Percentiles rank a stretch among this genome's conserved stretches.
Conservation (phyloP, 805 yeast species). For the Candida quercuum region DNA sequence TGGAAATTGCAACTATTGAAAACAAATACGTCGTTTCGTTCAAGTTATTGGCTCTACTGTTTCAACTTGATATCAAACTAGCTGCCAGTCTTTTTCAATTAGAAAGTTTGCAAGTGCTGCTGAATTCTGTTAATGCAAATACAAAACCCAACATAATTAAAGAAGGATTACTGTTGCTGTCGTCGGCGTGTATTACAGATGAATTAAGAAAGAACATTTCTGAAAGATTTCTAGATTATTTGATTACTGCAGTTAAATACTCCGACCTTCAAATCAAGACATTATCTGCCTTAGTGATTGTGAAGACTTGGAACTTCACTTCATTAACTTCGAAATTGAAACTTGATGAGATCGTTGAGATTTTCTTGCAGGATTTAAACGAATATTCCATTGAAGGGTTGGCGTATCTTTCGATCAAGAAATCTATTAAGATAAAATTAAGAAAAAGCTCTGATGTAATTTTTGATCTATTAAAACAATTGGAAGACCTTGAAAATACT, state of each 20-base stretch:
- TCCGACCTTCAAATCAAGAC: conserved; percentile 21
- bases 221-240: conserved; percentile 35
- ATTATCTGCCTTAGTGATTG: conserved; percentile 39
- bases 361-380: conserved; percentile 19
- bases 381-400: conserved; percentile 38
- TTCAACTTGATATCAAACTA: conserved; percentile 7
- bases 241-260: conserved; percentile 32
- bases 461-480: conserved; percentile 23
- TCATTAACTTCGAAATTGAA: conserved; percentile 27
- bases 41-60: conserved; percentile 11
- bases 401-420: conserved; percentile 43
- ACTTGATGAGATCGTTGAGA: conserved; percentile 28
- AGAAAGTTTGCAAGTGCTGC: conserved; percentile 21
- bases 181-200: conserved; percentile 47
- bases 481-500: conserved; percentile 13
- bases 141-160: conserved; percentile 13
- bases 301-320: conserved; percentile 50
- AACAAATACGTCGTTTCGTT: conserved; percentile 22
- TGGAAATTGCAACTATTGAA: conserved; percentile 18
- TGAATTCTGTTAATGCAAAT: conserved; percentile 12
- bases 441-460: conserved; percentile 33
- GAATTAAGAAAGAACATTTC: conserved; percentile 42
- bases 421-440: conserved; percentile 29
- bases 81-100: conserved; percentile 21
- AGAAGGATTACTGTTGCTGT: conserved; percentile 30